Evolutionary conservation across 1,284 basidiomycete species (phyloP).

Genomic region (Cutaneotrichosporon curvatum): DNA sequence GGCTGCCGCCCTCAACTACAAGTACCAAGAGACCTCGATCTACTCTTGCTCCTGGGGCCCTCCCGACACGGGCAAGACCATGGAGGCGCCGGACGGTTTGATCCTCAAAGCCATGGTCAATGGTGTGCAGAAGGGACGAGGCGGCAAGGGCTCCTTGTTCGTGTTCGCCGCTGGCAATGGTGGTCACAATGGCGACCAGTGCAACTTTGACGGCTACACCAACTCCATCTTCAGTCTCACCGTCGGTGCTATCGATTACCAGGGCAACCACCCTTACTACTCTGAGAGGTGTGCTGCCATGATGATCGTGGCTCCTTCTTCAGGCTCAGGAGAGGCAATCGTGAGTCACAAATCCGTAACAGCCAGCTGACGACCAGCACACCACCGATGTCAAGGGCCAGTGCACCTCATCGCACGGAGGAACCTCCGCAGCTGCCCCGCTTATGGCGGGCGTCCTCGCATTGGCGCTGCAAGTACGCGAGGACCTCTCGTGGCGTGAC

Average conservation of each 20-base stretch:
- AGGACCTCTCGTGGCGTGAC: slow-evolving; percentile 95
- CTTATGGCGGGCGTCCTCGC: slow-evolving; percentile 88
- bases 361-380: slow-evolving; percentile 53
- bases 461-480: slow-evolving; percentile 73
- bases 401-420: slow-evolving; percentile 81
- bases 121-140: slow-evolving; percentile 84
- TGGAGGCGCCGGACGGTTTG: slow-evolving; percentile 89
- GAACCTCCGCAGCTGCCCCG: slow-evolving; percentile 95
- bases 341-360: slow-evolving; percentile 49
- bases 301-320: slow-evolving; percentile 92
- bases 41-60: slow-evolving; percentile 99
- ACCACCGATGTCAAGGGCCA: slow-evolving; percentile 71
- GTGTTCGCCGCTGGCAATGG: slow-evolving; percentile 99
- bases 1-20: slow-evolving; percentile 88
- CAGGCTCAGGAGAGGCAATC: slow-evolving; percentile 87
- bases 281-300: slow-evolving; percentile 96
- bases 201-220: slow-evolving; percentile 99
- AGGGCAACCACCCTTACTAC: slow-evolving; percentile 91
- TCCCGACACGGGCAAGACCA: slow-evolving; percentile 86
- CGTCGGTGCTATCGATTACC: slow-evolving; percentile 85
- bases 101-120: slow-evolving; percentile 94
- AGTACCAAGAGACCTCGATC: slow-evolving; percentile 81
- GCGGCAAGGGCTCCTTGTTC: slow-evolving; percentile 85
- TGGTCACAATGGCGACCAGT: slow-evolving; percentile 84
- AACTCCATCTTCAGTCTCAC: slow-evolving; percentile 97